These are phyloP conservation scores for Eurotiales sp. DNA, from an alignment of 2,329 filamentous ascomycete species.

Conservation along the genomic window DNA sequence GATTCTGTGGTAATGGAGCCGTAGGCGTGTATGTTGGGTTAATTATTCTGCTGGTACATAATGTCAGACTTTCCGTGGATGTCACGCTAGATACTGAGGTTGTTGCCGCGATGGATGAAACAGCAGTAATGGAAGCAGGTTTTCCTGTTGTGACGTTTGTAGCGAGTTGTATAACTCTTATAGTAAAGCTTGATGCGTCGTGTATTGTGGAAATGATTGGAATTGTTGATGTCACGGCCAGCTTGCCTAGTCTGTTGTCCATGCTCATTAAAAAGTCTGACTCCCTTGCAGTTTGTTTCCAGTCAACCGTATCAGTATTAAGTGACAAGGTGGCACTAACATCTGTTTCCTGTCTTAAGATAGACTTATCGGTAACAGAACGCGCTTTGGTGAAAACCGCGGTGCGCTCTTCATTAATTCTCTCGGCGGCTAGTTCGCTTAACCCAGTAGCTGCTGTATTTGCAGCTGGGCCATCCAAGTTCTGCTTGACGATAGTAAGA, in stretches of 20 bases:
- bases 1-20: conserved; percentile 23
- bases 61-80: conserved; percentile 14
- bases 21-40: conserved; percentile 28
- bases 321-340: neutral
- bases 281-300: neutral
- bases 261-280: neutral
- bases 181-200: neutral
- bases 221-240: no score
- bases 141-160: neutral
- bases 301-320: neutral
- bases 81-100: neutral
- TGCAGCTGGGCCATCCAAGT: no score
- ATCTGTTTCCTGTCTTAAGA: no score
- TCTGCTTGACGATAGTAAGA: no score
- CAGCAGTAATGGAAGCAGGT: neutral
- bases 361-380: no score
- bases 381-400: no score
- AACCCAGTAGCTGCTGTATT: no score
- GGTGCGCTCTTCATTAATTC: no score
- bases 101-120: neutral
- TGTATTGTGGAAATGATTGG: no score
- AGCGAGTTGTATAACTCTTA: neutral
- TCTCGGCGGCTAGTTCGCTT: no score
- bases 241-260: no score
- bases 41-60: conserved; percentile 24